Conservation (phyloP, 495 filamentous ascomycete species). For the Aspergillus funiculosus region DNA sequence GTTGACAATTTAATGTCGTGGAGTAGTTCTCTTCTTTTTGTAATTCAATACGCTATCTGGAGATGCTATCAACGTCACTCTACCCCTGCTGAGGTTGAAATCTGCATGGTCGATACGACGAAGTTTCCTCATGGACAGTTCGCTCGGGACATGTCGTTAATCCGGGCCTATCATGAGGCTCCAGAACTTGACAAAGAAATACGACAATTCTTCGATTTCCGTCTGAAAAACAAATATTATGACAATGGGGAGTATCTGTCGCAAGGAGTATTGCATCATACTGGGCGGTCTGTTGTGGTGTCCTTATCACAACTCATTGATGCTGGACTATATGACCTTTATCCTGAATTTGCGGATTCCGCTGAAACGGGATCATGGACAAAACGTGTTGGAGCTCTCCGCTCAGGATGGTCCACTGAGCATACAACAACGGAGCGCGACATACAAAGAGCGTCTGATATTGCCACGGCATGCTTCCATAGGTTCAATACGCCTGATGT, state of each 20-base stretch:
- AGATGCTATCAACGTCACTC: background rate
- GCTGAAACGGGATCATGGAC: background rate
- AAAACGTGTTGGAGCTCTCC: conserved; percentile 1
- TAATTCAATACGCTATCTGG: conserved; percentile 5
- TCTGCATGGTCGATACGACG: conserved; percentile 5
- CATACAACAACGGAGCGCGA: conserved; percentile 4
- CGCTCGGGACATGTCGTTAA: background rate
- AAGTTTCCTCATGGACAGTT: conserved; percentile 6
- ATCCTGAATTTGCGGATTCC: conserved; percentile 6
- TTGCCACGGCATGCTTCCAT: conserved; percentile 7
- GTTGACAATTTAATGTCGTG: conserved; percentile 5
- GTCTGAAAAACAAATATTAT: conserved; percentile 7
- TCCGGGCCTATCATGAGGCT: background rate
- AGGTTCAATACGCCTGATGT: conserved; percentile 4
- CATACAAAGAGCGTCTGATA: conserved; percentile 1
- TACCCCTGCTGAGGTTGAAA: background rate
- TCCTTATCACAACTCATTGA: conserved; percentile 1
- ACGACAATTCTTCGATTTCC: background rate
- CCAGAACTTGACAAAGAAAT: conserved; percentile 3
- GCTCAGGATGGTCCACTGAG: conserved; percentile 4
- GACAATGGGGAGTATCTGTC: conserved; percentile 11
- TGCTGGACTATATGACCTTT: background rate
- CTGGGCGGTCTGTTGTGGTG: conserved; percentile 2
- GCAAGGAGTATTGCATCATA: conserved; percentile 9
- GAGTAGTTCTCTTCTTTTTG: conserved; percentile 5